These are phyloP conservation scores for Nymphaea thermarum DNA, from an alignment of 164 flowering plant species.

Conservation along the genomic window DNA sequence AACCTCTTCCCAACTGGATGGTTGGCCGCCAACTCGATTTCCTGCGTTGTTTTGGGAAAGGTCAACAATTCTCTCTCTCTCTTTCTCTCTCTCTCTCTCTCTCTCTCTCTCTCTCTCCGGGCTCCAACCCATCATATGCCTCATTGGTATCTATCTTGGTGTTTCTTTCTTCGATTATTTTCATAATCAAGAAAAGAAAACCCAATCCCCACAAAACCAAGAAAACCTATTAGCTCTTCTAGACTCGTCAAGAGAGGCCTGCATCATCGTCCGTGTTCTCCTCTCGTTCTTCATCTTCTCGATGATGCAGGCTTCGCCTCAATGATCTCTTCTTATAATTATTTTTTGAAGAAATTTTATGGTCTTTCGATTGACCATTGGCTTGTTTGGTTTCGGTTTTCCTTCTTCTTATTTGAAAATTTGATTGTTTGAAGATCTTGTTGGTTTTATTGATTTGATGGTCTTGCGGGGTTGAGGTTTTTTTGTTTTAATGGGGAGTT, in stretches of 20 bases:
- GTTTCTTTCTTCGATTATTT: background rate
- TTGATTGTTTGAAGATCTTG: background rate
- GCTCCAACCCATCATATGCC: background rate
- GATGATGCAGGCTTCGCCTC: background rate
- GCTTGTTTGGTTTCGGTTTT: background rate
- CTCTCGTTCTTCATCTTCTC: no score
- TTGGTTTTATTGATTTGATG: background rate
- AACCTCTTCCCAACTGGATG: background rate
- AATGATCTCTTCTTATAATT: background rate
- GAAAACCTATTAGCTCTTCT: background rate
- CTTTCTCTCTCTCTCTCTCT: no score
- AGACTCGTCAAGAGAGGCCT: background rate
- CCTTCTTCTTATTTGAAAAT: background rate
- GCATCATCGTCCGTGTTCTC: background rate
- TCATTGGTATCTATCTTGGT: background rate
- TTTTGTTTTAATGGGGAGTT: background rate
- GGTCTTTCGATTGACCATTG: background rate
- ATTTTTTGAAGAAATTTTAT: background rate
- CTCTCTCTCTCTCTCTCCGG: no score
- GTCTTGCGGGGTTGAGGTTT: background rate
- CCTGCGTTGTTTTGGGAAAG: background rate
- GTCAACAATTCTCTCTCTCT: background rate
- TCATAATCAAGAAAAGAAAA: no score
- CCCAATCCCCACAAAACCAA: background rate
- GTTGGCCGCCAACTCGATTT: background rate